Base-by-base conservation (phyloP, 2,329 filamentous ascomycete genomes). In the Claviceps maximensis region DNA sequence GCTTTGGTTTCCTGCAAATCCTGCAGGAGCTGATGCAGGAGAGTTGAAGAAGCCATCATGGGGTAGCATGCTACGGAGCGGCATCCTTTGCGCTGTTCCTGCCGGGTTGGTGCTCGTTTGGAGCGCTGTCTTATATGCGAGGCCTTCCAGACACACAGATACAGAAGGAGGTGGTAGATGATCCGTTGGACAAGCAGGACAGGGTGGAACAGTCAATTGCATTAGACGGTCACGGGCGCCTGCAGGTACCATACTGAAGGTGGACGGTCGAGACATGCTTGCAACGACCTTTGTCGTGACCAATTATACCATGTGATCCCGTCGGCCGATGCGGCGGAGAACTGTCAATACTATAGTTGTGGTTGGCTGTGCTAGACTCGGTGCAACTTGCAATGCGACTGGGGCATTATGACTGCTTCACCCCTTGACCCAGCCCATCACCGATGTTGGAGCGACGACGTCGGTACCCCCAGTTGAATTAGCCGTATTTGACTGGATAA, bases 401-500 rank as follows among this genome's bases (percentile, higher is more conserved):
- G 40, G 41, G 15, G 41, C 13, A 25, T 10, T 12, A 44, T 23
- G 41, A 44, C 19, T 12, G 21, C 41, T 23, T 2, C 12, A 15
- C 3, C 41, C 15, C 21, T 27, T 25, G 15, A 10, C 15, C 21
- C 27, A 55, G 25, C 63, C 63, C 45, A 62, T 55, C 50, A 64
- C 55, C 5, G 57, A n/a, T n/a, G 62, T 42, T 60, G 62, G 21
- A 65, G 44, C 62, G 53, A 4, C 61, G 61, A 49, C 71, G 65
- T 29, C 76, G 58, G 47, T 72, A 69, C 38, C 68, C 63, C 31
- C 67, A 61, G 55, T 71, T 67, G 1, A 66, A 66, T 45, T 66
- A 64, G 15, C 70, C 70, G 45, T 71, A 67, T 31, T 70, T 70
- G 49, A 68, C 67, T 0, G 68, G 68, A 52, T 75, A 75, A 1